Evolutionary conservation across 2,329 filamentous ascomycete species (phyloP), one percentile per base, ranked within the genome.

Genomic region (Escovopsis sp.): DNA sequence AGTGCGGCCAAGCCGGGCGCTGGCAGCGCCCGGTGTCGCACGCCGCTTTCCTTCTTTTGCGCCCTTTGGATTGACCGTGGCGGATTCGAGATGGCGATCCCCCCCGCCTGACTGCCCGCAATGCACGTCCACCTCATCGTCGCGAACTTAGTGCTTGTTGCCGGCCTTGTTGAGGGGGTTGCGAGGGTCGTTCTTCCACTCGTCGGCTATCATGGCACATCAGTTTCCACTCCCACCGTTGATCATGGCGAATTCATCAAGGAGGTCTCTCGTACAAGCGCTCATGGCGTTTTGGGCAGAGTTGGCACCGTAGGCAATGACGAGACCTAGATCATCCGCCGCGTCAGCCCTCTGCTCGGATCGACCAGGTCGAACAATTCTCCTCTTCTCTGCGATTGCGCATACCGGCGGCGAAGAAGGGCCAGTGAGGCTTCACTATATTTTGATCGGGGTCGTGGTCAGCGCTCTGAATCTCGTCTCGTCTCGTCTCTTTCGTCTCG

Each of bases 141-240:
- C n/a, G 40, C 41, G 33, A 38, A 41, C 43, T 59, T 72, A 74
- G 60, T 74, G 70, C 38, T 59, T 52, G 46, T 56, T 51, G 46
- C 57, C 60, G 44, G 60, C 53, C 63, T 69, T 73, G 53, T 64
- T 65, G 55, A 72, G 69, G 52, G 79, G 80, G 77, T 95, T 95
- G 66, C 88, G 80, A 53, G 88, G 86, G 69, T 96, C 89, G 73
- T 94, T 93, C 80, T 88, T 93, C 78, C 77, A 95, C 72, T 96
- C 86, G 56, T 84, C 85, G 71, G 79, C 89, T 96, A 55, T 50
- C 39, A 26, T 38, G 46, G 28, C 46, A 46, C 38, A 51, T 60
- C 46, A 60, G 56, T 47, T 12, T 18, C 30, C 18, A 10, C 38
- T 4, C 39, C n/a, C 10, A 12, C 7, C 23, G 19, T 6, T 3